Conservation (phyloP, 768 basidiomycete species). For the Boletales sp. region DNA sequence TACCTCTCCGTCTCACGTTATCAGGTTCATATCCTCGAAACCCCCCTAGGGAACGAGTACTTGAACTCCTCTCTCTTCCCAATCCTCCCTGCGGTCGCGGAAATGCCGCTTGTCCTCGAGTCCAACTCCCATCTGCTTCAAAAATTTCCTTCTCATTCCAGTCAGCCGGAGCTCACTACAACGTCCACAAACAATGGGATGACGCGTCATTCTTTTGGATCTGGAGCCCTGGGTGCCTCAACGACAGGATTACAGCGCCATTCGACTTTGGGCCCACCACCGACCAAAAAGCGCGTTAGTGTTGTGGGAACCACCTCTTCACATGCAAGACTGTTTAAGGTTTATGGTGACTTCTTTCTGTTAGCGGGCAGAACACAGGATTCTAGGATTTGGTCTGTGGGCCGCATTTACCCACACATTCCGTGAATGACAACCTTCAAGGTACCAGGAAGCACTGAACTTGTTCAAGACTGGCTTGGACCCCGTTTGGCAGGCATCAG, state of each 20-base stretch:
- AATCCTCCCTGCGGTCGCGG: slow-evolving; percentile 53
- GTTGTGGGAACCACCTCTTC: slow-evolving; percentile 67
- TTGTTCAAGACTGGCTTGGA: slow-evolving; percentile 76
- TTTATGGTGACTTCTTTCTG: slow-evolving; percentile 85
- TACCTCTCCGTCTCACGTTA: slow-evolving; percentile 9
- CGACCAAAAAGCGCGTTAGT: slow-evolving; percentile 57
- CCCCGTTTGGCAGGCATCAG: slow-evolving; percentile 84
- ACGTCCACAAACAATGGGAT: slow-evolving; percentile 31
- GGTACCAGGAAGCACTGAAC: slow-evolving; percentile 83
- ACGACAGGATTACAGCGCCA: slow-evolving; percentile 41
- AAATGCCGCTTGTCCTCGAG: slow-evolving; percentile 58
- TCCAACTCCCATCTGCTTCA: slow-evolving; percentile 39
- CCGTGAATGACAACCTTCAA: slow-evolving; percentile 31
- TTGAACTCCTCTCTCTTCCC: slow-evolving; percentile 70
- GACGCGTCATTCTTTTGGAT: slow-evolving; percentile 53
- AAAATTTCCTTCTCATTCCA: slow-evolving; percentile 47
- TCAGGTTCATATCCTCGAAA: slow-evolving; percentile 78
- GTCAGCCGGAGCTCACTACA: slow-evolving; percentile 50
- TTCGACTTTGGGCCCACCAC: slow-evolving; percentile 43
- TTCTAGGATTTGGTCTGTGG: slow-evolving; percentile 68
- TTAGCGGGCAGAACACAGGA: slow-evolving; percentile 84
- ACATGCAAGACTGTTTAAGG: slow-evolving; percentile 82
- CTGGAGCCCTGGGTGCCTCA: slow-evolving; percentile 13
- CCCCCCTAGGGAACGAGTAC: slow-evolving; percentile 81
- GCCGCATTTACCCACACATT: slow-evolving; percentile 2